Evolutionary conservation across 148 eudicot genomes (phyloP).

Genomic region (Diospyros lotus): DNA sequence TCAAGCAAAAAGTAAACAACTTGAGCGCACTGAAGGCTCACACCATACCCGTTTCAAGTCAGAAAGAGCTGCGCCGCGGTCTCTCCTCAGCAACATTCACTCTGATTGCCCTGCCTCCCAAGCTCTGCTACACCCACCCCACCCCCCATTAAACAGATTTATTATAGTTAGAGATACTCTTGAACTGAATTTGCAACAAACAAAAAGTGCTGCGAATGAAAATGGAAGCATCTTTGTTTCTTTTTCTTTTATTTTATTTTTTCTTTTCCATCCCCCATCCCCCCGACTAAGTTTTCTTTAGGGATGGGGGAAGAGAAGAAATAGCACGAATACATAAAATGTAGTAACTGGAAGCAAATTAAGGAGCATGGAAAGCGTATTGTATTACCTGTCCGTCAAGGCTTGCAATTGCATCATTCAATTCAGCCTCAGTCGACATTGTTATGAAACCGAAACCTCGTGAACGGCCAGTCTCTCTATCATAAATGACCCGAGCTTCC

Average conservation of each 20-base stretch:
- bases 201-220: too few species aligned
- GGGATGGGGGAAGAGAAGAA: too few species aligned
- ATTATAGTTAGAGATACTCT: background rate
- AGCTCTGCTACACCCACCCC: conserved; percentile 24
- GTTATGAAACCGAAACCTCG: conserved; percentile 88
- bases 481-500: conserved; percentile 63
- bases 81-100: conserved; percentile 51
- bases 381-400: conserved; percentile 75
- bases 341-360: too few species aligned
- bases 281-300: too few species aligned
- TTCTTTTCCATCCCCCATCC: too few species aligned
- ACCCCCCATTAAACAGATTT: background rate
- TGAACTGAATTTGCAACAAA: background rate
- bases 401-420: conserved; percentile 69
- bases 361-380: too few species aligned
- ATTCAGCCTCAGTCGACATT: conserved; percentile 67
- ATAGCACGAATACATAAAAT: too few species aligned
- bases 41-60: conserved; percentile 9
- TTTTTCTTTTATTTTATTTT: too few species aligned
- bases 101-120: conserved; percentile 45
- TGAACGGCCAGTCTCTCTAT: conserved; percentile 78
- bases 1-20: background rate
- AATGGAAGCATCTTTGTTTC: too few species aligned
- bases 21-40: background rate
- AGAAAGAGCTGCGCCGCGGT: conserved; percentile 30